Evolutionary conservation across 148 eudicot species (phyloP).

Genomic region (Diospyros lotus): DNA sequence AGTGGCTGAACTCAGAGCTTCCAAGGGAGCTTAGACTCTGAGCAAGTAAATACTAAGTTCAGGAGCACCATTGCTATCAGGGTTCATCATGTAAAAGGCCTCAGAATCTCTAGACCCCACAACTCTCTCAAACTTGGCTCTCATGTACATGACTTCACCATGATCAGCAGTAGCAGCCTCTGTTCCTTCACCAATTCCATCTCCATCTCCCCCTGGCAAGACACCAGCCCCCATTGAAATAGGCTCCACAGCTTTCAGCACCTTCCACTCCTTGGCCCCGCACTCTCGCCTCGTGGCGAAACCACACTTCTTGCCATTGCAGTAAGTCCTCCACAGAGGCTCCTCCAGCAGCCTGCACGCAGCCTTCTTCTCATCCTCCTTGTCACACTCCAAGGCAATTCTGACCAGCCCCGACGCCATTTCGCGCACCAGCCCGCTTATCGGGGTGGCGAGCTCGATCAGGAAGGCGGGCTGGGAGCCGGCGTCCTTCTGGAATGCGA

Average conservation of each 20-base stretch:
- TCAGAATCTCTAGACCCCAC: slow-evolving; percentile 82
- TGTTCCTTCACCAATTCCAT: slow-evolving; percentile 23
- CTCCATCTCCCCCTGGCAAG: slow-evolving; percentile 33
- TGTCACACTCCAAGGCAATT: slow-evolving; percentile 63
- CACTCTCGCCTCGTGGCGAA: slow-evolving; percentile 44
- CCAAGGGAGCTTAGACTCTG: slow-evolving; percentile 35
- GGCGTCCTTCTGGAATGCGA: slow-evolving; percentile 54
- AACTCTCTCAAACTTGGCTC: slow-evolving; percentile 76
- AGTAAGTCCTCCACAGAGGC: slow-evolving; percentile 58
- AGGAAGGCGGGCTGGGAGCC: slow-evolving; percentile 50
- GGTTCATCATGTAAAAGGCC: slow-evolving; percentile 81
- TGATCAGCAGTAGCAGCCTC: slow-evolving; percentile 16
- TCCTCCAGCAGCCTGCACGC: slow-evolving; percentile 41
- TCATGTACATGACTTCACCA: slow-evolving; percentile 77
- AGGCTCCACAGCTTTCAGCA: slow-evolving; percentile 58
- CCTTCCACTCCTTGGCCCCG: slow-evolving; percentile 54
- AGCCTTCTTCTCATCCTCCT: slow-evolving; percentile 15
- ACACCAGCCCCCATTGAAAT: slow-evolving; percentile 87
- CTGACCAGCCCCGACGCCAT: slow-evolving; percentile 71
- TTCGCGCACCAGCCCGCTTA: slow-evolving; percentile 46
- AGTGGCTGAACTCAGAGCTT: too few species aligned
- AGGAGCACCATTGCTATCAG: slow-evolving; percentile 76
- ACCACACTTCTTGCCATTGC: slow-evolving; percentile 76
- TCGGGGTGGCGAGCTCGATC: slow-evolving; percentile 62
- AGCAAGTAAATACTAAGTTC: slow-evolving; percentile 78